Conservation (phyloP, 202 grass and related monocot genomes). For the Musa balbisiana region DNA sequence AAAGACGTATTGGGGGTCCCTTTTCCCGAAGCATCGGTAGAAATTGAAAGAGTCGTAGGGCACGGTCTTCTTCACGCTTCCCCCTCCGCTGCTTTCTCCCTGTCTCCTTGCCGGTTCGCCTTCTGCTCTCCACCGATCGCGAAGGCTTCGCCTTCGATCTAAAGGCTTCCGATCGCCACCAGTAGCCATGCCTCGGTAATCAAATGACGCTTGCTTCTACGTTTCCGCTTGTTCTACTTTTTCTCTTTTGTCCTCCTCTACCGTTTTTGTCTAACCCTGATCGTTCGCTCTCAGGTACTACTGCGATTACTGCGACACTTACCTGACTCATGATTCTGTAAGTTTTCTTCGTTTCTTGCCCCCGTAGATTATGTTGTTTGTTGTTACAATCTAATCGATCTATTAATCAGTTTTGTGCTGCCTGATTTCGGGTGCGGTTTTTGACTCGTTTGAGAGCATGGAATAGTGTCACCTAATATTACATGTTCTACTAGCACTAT, state of each 20-base stretch:
- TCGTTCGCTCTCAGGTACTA: constrained; percentile 53
- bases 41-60: too few relatives aligned
- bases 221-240: constrained; percentile 1
- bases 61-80: too few relatives aligned
- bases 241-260: constrained; percentile 9
- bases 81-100: too few relatives aligned
- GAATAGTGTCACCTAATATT: too few relatives aligned
- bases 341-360: constrained; percentile 5
- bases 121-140: neutral
- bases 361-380: too few relatives aligned
- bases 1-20: too few relatives aligned
- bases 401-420: neutral
- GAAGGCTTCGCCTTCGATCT: neutral
- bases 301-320: constrained; percentile 97
- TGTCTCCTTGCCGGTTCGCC: neutral
- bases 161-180: neutral
- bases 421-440: neutral
- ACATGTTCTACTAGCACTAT: too few relatives aligned
- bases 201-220: neutral
- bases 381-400: neutral
- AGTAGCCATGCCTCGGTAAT: constrained; percentile 50
- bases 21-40: too few relatives aligned
- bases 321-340: constrained; percentile 94
- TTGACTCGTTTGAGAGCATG: too few relatives aligned
- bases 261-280: constrained; percentile 5